A percentile compares a stretch with the other conserved stretches of the same genome.
Evolutionary conservation across 805 yeast genomes (phyloP).

Genomic region (Teunomyces kruisii): DNA sequence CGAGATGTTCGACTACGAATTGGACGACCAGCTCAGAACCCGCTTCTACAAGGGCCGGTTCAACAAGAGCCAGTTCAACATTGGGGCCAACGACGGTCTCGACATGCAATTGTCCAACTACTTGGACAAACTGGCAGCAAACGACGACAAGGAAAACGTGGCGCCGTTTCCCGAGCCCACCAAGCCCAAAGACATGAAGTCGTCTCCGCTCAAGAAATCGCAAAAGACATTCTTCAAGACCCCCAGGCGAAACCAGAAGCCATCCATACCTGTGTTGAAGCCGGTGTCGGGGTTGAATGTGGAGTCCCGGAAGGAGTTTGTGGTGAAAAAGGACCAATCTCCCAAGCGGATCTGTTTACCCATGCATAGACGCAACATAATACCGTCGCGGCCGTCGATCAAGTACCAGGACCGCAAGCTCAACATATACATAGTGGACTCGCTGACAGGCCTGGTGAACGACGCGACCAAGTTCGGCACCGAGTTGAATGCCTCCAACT

Average conservation of each 20-base stretch:
- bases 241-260: slow-evolving; percentile 14
- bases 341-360: slow-evolving; percentile 50
- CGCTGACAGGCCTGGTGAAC: slow-evolving; percentile 57
- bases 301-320: slow-evolving; percentile 12
- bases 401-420: slow-evolving; percentile 17
- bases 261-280: slow-evolving; percentile 27
- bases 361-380: slow-evolving; percentile 19
- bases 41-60: slow-evolving; percentile 37
- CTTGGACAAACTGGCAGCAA: slow-evolving; percentile 12
- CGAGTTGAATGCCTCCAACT: slow-evolving; percentile 60
- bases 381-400: slow-evolving; percentile 33
- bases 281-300: slow-evolving; percentile 20
- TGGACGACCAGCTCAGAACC: slow-evolving; percentile 36
- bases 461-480: slow-evolving; percentile 73
- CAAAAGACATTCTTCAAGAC: slow-evolving; percentile 18
- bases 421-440: slow-evolving; percentile 54
- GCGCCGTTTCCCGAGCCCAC: neutral
- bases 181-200: slow-evolving; percentile 5
- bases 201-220: slow-evolving; percentile 18
- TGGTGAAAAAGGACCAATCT: slow-evolving; percentile 20
- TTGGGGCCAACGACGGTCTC: slow-evolving; percentile 22
- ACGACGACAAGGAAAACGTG: slow-evolving; percentile 34
- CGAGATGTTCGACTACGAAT: slow-evolving; percentile 23
- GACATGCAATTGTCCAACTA: slow-evolving; percentile 32
- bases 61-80: slow-evolving; percentile 15